Evolutionary conservation across 2,329 filamentous ascomycete genomes (phyloP).

Genomic region (Nigrograna mackinnonii): DNA sequence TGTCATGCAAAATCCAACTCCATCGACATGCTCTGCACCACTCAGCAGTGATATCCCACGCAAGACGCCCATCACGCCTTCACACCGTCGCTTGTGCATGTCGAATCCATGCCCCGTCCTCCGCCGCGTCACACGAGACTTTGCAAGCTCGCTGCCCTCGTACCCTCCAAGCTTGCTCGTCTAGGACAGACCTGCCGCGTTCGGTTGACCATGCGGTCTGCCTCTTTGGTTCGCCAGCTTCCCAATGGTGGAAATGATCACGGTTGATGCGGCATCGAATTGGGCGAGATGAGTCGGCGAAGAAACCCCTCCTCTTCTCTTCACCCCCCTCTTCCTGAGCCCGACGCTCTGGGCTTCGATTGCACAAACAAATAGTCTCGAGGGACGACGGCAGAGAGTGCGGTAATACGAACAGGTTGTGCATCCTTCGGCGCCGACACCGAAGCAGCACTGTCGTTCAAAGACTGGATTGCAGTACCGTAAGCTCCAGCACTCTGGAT

Average conservation of each 20-base stretch:
- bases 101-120: conserved; percentile 24
- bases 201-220: conserved; percentile 24
- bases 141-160: too few relatives aligned
- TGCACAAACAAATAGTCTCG: conserved; percentile 24
- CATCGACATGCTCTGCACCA: conserved; percentile 29
- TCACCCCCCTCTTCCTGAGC: conserved; percentile 3
- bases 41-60: conserved; percentile 28
- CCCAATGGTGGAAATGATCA: conserved; percentile 36
- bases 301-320: conserved; percentile 17
- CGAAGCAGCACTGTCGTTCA: conserved; percentile 22
- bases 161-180: conserved; percentile 26
- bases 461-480: too few relatives aligned
- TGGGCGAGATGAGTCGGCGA: conserved; percentile 23
- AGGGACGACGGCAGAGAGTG: conserved; percentile 18
- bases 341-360: conserved; percentile 22
- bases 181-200: conserved; percentile 34
- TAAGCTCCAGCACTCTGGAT: conserved; percentile 13
- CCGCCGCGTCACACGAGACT: conserved; percentile 31
- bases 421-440: conserved; percentile 20
- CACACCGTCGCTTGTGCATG: conserved; percentile 35
- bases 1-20: conserved; percentile 38
- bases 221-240: conserved; percentile 24
- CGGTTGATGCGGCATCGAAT: conserved; percentile 25
- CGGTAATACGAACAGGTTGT: conserved; percentile 23
- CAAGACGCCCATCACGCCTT: conserved; percentile 23